phyloP scores from a whole-genome alignment of 495 filamentous ascomycete genomes.

The Neurospora africana region DNA sequence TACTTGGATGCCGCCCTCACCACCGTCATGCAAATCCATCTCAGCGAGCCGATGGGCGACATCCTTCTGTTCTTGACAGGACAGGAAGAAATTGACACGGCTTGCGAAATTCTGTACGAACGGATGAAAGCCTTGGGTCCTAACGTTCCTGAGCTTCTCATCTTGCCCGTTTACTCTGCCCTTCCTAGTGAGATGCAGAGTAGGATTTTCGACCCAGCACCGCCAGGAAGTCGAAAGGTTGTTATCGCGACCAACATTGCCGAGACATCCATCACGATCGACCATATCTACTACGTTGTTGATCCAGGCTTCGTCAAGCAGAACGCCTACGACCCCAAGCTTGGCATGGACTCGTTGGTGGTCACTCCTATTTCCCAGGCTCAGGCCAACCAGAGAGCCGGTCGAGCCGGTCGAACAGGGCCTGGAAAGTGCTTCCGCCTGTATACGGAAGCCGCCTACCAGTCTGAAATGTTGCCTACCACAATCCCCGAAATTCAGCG shows the following conservation, averaged over 20 bases:
- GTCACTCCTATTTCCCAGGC: constrained; percentile 95
- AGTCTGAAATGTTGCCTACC: constrained; percentile 94
- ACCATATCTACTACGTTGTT: constrained; percentile 93
- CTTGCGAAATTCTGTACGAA: constrained; percentile 85
- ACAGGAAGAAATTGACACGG: constrained; percentile 95
- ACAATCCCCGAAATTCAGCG: constrained; percentile 95
- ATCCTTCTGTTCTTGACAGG: constrained; percentile 95
- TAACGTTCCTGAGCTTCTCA: constrained; percentile 81
- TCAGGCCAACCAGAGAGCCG: constrained; percentile 89
- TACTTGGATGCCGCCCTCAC: constrained; percentile 92
- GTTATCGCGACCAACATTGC: constrained; percentile 99
- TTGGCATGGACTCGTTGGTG: constrained; percentile 94
- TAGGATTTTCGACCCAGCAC: constrained; percentile 86
- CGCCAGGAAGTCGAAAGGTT: constrained; percentile 80
- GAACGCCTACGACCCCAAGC: constrained; percentile 91
- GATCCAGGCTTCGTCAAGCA: constrained; percentile 98
- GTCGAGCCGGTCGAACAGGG: constrained; percentile 86
- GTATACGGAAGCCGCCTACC: constrained; percentile 92
- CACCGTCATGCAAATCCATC: constrained; percentile 96
- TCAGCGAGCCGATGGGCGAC: constrained; percentile 82
- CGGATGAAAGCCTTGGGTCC: constrained; percentile 93
- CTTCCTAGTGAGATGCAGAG: constrained; percentile 91
- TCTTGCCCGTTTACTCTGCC: constrained; percentile 89
- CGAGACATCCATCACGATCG: constrained; percentile 95
- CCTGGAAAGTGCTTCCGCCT: constrained; percentile 94